Base-by-base conservation (phyloP, 805 yeast genomes). In the Metschnikowia peoriensis region DNA sequence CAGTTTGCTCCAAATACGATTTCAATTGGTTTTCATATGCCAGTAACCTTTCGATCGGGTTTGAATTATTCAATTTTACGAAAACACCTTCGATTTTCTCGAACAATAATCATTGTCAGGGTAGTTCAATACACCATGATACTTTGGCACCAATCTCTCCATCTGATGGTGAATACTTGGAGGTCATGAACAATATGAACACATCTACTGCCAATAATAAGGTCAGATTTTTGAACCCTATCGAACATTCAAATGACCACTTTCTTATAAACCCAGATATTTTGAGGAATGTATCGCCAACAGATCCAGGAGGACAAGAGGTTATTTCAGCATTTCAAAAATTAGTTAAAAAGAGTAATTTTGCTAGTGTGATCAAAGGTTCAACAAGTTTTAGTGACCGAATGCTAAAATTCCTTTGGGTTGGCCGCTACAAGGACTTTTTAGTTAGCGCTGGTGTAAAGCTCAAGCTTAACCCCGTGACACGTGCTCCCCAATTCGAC, bases 11-110 rank as follows among this genome's bases (percentile, higher is more conserved):
- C 6, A 80, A 86, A 52, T 92, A 90, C 63, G 96, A 89, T 63
- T 93, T 94, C 68, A 94, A 94, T 64, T 71, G 90, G 49, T 93
- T 89, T 65, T 93, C 98, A 0, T 92, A 93, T 62, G 88, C 89
- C 58, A 88, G 96, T 49, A 89, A 93, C 65, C 71, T 94, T 46
- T 83, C 93, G 0, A 68, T 94, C 28, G 99, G 99, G 2, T 84
- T 89, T 61, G 97, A 92, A 61, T 66, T 92, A 22, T 89, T 93
- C 86, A 81, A 83, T 53, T 73, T 73, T 35, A 70, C 73, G 38
- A 61, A 59, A 41, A 46, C 34, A 11, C 47, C 54, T 2, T 37
- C 56, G 2, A 22, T 47, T 12, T 47, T 42, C 14, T 40, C 48
- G 7, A 41, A 38, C 29, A 22, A 44, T 34, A 41, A 22, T 8